Evolutionary conservation across 2,329 filamentous ascomycete species (phyloP).

Genomic region (Thielaviopsis euricoi): DNA sequence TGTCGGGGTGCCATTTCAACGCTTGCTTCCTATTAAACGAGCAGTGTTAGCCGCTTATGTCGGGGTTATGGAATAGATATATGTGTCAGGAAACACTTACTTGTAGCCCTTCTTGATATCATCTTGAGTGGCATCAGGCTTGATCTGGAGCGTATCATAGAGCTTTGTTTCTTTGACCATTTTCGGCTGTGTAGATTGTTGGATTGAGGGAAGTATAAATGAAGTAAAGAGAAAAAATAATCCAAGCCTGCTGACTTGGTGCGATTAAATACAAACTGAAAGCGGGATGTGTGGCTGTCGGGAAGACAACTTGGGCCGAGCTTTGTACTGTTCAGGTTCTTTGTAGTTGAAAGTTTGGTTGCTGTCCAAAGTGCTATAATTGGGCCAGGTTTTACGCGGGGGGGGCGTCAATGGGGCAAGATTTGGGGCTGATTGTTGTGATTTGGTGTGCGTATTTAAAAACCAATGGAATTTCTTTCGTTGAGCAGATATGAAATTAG

Average conservation of each 20-base stretch:
- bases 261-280: neutral
- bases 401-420: too few species aligned
- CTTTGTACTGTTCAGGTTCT: neutral
- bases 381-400: too few species aligned
- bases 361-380: too few species aligned
- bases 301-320: neutral
- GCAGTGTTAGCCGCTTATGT: conserved; percentile 16
- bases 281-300: neutral
- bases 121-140: conserved; percentile 60
- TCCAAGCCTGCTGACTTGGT: neutral
- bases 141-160: conserved; percentile 42
- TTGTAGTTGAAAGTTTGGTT: too few species aligned
- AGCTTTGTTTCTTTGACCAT: conserved; percentile 96
- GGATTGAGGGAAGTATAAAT: conserved; percentile 12
- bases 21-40: conserved; percentile 53
- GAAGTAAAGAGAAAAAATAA: conserved; percentile 12
- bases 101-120: conserved; percentile 95
- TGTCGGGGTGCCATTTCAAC: conserved; percentile 89
- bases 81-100: conserved; percentile 29
- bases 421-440: too few species aligned
- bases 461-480: too few species aligned
- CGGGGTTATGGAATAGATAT: too few species aligned
- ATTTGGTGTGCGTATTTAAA: too few species aligned
- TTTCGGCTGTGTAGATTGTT: conserved; percentile 19
- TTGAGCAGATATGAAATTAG: too few species aligned